A percentile compares a stretch with the other conserved stretches of the same genome.
Evolutionary conservation across 2,329 filamentous ascomycete genomes (phyloP).

Genomic region (Aspergillus felis): DNA sequence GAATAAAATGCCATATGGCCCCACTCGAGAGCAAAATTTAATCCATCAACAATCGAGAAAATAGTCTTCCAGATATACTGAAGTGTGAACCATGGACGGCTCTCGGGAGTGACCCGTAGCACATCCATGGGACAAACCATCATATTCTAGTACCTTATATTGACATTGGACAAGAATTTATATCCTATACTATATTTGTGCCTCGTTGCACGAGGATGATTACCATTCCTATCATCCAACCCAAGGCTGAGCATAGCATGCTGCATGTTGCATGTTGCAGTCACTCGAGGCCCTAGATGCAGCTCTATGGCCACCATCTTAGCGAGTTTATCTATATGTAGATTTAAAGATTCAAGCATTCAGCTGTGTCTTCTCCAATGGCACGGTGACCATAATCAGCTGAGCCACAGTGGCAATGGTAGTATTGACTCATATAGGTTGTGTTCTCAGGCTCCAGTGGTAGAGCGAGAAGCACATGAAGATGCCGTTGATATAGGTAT

Average conservation of each 20-base stretch:
- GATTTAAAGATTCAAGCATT: neutral
- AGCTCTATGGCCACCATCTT: neutral
- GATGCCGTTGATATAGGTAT: neutral
- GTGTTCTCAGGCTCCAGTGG: neutral
- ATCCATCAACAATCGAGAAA: neutral
- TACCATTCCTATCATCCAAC: neutral
- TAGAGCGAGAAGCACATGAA: neutral
- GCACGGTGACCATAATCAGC: neutral
- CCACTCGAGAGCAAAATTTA: conserved; percentile 4
- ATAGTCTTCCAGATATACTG: neutral
- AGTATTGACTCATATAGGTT: neutral
- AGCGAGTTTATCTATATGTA: neutral
- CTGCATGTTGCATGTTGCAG: too few species aligned
- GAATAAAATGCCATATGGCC: conserved; percentile 7
- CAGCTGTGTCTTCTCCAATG: neutral
- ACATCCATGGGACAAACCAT: neutral
- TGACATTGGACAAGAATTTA: neutral
- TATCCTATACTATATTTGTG: neutral
- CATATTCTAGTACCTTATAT: neutral
- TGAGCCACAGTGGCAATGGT: neutral
- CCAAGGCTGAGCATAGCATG: neutral
- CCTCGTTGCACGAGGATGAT: neutral
- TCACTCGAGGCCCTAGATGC: neutral
- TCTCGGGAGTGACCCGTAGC: neutral
- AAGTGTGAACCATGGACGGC: neutral